A percentile compares a stretch with the other conserved stretches of the same genome.
These are phyloP conservation scores for Chloromonas sp. DNA, from an alignment of 163 green algal species.

Conservation along the genomic window DNA sequence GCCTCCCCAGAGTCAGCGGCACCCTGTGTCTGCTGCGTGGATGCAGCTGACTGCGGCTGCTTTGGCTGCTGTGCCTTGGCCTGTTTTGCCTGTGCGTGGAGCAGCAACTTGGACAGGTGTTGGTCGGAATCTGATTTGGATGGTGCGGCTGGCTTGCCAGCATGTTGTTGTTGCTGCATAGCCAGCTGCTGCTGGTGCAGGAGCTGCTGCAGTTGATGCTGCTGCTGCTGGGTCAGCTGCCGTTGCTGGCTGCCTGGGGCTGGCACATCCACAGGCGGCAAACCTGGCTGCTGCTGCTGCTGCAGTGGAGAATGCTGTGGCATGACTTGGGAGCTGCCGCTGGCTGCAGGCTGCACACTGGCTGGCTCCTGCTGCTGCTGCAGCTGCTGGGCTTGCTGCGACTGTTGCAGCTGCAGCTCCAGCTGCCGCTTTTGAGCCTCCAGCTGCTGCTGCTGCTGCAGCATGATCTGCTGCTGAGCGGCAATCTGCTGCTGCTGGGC, in stretches of 20 bases:
- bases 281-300: slow-evolving; percentile 13
- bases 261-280: no score
- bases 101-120: background rate
- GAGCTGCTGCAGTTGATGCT: background rate
- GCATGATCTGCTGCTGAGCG: slow-evolving; percentile 12
- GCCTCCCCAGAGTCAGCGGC: no score
- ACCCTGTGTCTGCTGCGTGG: no score
- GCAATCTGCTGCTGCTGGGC: background rate
- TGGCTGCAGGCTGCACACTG: slow-evolving; percentile 2
- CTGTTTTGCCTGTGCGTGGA: background rate
- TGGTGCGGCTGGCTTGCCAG: no score
- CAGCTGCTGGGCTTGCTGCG: slow-evolving; percentile 1
- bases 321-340: slow-evolving; percentile 1
- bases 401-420: slow-evolving; percentile 9
- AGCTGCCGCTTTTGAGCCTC: slow-evolving; percentile 2
- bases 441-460: slow-evolving; percentile 14
- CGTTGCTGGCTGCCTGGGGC: background rate
- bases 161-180: background rate
- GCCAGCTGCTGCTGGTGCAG: slow-evolving; percentile 7
- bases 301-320: background rate
- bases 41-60: background rate
- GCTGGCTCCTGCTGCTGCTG: slow-evolving; percentile 11
- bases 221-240: slow-evolving; percentile 2
- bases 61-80: background rate
- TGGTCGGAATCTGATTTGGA: background rate